These are phyloP conservation scores for Aspergillus pseudoterreus DNA, from an alignment of 2,329 filamentous ascomycete genomes.

Conservation along the genomic window DNA sequence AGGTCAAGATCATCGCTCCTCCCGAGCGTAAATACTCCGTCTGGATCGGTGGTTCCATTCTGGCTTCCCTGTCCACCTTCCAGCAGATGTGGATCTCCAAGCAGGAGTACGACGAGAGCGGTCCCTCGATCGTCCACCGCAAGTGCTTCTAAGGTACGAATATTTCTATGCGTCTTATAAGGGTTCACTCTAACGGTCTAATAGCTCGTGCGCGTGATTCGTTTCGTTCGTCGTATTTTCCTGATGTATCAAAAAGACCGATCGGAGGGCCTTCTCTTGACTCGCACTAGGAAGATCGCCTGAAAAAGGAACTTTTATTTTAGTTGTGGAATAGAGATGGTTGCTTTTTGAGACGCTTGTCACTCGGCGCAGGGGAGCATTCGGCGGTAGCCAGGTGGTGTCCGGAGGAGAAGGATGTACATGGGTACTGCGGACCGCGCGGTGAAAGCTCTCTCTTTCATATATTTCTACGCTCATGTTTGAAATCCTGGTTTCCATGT, in stretches of 20 bases:
- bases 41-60: conserved; percentile 99
- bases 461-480: conserved; percentile 23
- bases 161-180: too few relatives aligned
- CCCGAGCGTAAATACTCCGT: conserved; percentile 99
- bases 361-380: conserved; percentile 16
- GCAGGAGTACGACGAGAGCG: conserved; percentile 99
- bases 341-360: conserved; percentile 21
- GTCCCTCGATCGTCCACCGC: conserved; percentile 98
- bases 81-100: conserved; percentile 99
- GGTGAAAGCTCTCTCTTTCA: conserved; percentile 21
- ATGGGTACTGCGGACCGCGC: conserved; percentile 18
- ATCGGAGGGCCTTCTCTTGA: conserved; percentile 36
- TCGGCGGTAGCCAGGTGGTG: conserved; percentile 15
- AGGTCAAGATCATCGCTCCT: conserved; percentile 99
- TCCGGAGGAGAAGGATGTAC: conserved; percentile 16
- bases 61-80: conserved; percentile 99
- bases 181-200: neutral
- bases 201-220: conserved; percentile 25
- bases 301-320: conserved; percentile 39
- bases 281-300: conserved; percentile 38
- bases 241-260: conserved; percentile 42
- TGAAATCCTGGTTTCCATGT: conserved; percentile 20
- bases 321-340: conserved; percentile 39
- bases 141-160: conserved; percentile 94
- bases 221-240: conserved; percentile 37